Percentiles rank a stretch among this genome's conserved stretches.
Conservation (phyloP, 1,139 yeast species). For the Suhomyces chickasaworum region DNA sequence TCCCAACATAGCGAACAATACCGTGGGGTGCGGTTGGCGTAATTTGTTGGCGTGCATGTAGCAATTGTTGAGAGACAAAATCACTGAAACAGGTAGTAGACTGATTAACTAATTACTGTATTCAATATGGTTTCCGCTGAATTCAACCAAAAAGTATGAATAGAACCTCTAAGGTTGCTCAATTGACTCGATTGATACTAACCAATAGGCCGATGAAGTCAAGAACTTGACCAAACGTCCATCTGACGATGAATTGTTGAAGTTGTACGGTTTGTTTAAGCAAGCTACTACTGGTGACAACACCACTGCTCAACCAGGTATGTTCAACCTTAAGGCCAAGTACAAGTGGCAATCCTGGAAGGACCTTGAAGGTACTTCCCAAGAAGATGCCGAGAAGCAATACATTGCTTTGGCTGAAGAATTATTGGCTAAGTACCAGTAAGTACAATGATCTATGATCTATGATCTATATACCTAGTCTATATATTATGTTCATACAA, state of each 20-base stretch:
- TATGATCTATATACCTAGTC: not conserved
- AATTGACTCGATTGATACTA: constrained; percentile 6
- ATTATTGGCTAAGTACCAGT: constrained; percentile 53
- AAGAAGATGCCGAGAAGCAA: constrained; percentile 88
- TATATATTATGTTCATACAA: not conserved
- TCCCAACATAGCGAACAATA: not conserved
- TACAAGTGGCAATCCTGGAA: constrained; percentile 99
- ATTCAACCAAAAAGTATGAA: constrained; percentile 22
- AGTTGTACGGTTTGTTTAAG: constrained; percentile 86
- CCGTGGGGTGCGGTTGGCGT: not conserved
- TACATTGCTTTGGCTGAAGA: constrained; percentile 77
- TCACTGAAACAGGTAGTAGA: not conserved
- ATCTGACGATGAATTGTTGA: constrained; percentile 79
- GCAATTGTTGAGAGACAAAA: constrained; percentile 8
- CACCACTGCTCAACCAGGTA: constrained; percentile 78
- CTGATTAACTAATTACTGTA: not conserved
- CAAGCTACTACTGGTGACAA: constrained; percentile 98
- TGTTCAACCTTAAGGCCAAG: constrained; percentile 91
- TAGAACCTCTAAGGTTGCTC: not conserved
- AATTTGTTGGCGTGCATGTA: constrained; percentile 5
- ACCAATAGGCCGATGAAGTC: constrained; percentile 71
- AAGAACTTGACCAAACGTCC: constrained; percentile 77
- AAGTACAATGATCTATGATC: constrained; percentile 12
- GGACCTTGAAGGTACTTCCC: constrained; percentile 77
- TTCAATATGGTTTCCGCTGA: constrained; percentile 21